A percentile compares a stretch with the other conserved stretches of the same genome.
Conservation (phyloP, 1,284 basidiomycete species). For the Moniliella sp. region DNA sequence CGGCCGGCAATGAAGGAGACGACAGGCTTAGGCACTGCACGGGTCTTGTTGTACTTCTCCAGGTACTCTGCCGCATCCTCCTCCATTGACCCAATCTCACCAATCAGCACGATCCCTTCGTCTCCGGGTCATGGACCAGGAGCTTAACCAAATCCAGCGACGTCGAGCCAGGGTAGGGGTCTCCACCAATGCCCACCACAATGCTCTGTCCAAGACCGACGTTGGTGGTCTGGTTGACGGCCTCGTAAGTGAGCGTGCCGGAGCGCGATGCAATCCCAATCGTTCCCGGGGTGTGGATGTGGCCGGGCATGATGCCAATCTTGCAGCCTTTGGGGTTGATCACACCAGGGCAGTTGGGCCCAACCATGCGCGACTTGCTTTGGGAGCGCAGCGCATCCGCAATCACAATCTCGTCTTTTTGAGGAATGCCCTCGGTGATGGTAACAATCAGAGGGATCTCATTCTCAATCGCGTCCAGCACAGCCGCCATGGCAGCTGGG, state of each 20-base stretch:
- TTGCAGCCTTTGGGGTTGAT: slow-evolving; percentile 90
- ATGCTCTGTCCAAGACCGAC: slow-evolving; percentile 90
- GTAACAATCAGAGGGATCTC: slow-evolving; percentile 29
- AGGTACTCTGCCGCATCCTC: slow-evolving; percentile 95
- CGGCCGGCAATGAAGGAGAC: slow-evolving; percentile 87
- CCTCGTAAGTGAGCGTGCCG: slow-evolving; percentile 31
- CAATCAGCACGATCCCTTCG: slow-evolving; percentile 80
- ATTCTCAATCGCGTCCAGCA: slow-evolving; percentile 32
- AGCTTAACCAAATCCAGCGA: slow-evolving; percentile 89
- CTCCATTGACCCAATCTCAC: slow-evolving; percentile 98
- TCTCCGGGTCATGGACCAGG: slow-evolving; percentile 63
- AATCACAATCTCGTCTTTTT: slow-evolving; percentile 39
- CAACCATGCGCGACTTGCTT: slow-evolving; percentile 63
- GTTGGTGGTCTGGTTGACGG: slow-evolving; percentile 59
- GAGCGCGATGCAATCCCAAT: slow-evolving; percentile 48
- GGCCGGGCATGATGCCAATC: slow-evolving; percentile 97
- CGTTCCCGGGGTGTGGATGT: slow-evolving; percentile 82
- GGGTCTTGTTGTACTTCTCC: slow-evolving; percentile 72
- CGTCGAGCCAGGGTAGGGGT: slow-evolving; percentile 92
- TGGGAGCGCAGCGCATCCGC: slow-evolving; percentile 82
- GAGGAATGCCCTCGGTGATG: slow-evolving; percentile 33
- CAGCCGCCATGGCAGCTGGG: slow-evolving; percentile 28
- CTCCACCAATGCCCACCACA: slow-evolving; percentile 91
- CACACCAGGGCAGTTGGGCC: slow-evolving; percentile 89
- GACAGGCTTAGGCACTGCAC: slow-evolving; percentile 90